Base-by-base conservation (phyloP, 345 rosid species). In the Salix caprea region DNA sequence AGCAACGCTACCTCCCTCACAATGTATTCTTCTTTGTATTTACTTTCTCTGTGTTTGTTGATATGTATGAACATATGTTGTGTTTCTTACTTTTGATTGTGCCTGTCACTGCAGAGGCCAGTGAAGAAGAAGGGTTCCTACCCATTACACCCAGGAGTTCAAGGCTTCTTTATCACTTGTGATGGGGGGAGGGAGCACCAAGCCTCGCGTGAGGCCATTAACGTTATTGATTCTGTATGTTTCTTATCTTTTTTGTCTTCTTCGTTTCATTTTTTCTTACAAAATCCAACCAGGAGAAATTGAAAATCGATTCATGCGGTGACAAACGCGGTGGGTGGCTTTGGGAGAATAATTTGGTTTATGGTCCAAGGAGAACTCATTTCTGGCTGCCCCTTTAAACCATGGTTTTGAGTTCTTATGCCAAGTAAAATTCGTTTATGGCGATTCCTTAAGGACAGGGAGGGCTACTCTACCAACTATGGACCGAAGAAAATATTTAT, bases 111-210 rank as follows among this genome's bases (percentile, higher is more conserved):
- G 79, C 87, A 94, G 97, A 93, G 79, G 77, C 86, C 97, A 34
- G 97, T 86, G 78, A 93, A 85, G 88, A 93, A 90, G 91, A 92
- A 89, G 85, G 97, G 96, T 0, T 74, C 94, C 10, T 95, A 92
- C 79, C 99, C 97, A 30, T 74, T 93, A 42, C 90, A 81, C 74
- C 93, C 97, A 3, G 99, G 99, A 10, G 90, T 95, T 2, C 89
- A 89, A 81, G 99, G 97, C 48, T 95, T 93, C 86, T 90, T 94
- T 81, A 89, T 94, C 75, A 89, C 97, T 28, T 94, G 98, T 67
- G 98, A 92, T 83, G 97, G 98, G 40, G 97, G 98, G 44, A 86
- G 97, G 70, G 97, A 94, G 72, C 87, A 82, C 69, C 97, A 95
- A 85, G 99, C 97, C 76, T 80, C 95, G 80, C 88, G 84, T 50